phyloP scores from a whole-genome alignment of 306 rosid species.

The Canavalia gladiata region DNA sequence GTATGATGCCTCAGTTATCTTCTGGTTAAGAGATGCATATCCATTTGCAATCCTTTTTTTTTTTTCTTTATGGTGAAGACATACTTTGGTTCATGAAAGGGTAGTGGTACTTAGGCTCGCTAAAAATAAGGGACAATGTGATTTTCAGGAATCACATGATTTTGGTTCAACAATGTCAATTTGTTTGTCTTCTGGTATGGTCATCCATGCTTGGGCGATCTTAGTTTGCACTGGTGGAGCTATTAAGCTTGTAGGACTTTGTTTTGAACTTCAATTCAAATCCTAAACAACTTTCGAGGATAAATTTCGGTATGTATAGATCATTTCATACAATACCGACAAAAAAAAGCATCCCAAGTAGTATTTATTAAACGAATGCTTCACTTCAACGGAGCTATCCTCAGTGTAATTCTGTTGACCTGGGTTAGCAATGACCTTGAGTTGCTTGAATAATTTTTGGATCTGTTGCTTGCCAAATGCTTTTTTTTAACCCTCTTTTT shows the following conservation, averaged over 20 bases:
- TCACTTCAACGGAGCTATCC: constrained; percentile 17
- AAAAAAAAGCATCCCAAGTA: not conserved
- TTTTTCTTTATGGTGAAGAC: not conserved
- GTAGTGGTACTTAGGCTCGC: not conserved
- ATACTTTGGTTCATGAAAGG: constrained; percentile 36
- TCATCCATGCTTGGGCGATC: not conserved
- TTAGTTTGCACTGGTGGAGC: constrained; percentile 19
- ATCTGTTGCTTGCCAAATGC: constrained; percentile 29
- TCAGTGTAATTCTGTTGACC: constrained; percentile 1
- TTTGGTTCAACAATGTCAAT: constrained; percentile 4
- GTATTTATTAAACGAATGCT: constrained; percentile 1
- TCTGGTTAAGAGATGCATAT: constrained; percentile 9
- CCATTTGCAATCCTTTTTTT: not conserved
- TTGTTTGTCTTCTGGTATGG: not conserved
- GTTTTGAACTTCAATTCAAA: constrained; percentile 18
- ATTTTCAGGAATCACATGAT: constrained; percentile 8
- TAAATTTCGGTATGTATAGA: not conserved
- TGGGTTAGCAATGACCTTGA: constrained; percentile 7
- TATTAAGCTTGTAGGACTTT: constrained; percentile 19
- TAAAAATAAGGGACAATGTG: not conserved
- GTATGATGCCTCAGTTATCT: not conserved
- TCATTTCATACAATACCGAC: not conserved
- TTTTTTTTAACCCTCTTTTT: not conserved
- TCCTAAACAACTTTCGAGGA: not conserved
- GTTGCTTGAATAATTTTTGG: not conserved